These are phyloP conservation scores for Parastagonospora nodorum DNA, from an alignment of 2,329 filamentous ascomycete species.

Conservation along the genomic window DNA sequence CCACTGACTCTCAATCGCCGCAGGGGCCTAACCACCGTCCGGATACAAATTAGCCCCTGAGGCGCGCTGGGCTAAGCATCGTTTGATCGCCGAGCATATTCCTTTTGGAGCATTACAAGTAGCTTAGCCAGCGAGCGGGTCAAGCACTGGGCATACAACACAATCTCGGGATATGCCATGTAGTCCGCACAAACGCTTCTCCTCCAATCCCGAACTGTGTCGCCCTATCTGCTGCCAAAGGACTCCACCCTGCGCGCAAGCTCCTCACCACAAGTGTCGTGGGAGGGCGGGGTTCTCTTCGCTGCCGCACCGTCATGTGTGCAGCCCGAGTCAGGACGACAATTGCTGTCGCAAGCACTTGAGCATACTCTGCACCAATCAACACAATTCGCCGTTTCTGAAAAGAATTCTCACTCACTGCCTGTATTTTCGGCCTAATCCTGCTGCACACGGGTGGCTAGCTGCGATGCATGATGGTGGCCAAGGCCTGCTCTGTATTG, in stretches of 20 bases:
- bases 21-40: constrained; percentile 18
- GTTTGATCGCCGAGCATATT: constrained; percentile 47
- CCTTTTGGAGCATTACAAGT: constrained; percentile 25
- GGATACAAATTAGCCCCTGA: constrained; percentile 40
- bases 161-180: constrained; percentile 31
- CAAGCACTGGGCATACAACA: constrained; percentile 22
- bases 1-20: constrained; percentile 23
- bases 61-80: constrained; percentile 34
- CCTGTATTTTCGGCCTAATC: constrained; percentile 16
- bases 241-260: constrained; percentile 16
- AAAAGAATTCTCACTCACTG: too few species aligned
- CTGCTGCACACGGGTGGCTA: constrained; percentile 18
- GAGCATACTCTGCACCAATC: too few species aligned
- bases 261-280: neutral
- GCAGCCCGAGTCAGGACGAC: constrained; percentile 13
- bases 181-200: constrained; percentile 1
- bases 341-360: neutral
- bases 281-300: constrained; percentile 1
- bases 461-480: constrained; percentile 26
- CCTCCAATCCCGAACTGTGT: constrained; percentile 2
- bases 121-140: constrained; percentile 34
- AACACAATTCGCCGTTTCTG: too few species aligned
- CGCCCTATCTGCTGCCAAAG: constrained; percentile 31
- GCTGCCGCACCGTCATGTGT: constrained; percentile 9
- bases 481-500: constrained; percentile 26